Evolutionary conservation across 2,329 filamentous ascomycete genomes (phyloP), one percentile per base, ranked within the genome.

Genomic region (Incumbomyces delicatus): DNA sequence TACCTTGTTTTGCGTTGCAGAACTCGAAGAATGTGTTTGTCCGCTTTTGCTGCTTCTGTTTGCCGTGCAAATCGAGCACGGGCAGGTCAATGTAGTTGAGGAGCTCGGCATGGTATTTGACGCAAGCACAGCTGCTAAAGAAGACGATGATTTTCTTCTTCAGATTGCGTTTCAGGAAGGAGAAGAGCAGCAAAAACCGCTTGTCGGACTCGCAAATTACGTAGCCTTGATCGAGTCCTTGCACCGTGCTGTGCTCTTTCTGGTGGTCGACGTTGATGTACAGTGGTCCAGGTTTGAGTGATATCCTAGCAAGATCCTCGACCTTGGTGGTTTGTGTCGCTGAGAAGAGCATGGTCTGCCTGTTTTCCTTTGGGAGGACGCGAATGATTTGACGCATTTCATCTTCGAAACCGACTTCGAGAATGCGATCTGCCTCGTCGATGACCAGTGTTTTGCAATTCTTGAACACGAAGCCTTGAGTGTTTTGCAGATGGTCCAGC

Each of bases 21-120:
- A 98, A 98, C 64, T 96, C 90, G 66, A 96, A 98, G 66, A 98
- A 98, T 1, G 88, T 95, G 63, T 94, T 94, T 18, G 92, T 98
- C n/a, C 92, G 85, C 67, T 95, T 95, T 68, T 95, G 88, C 68
- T 98, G 92, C 69, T 98, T 98, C 69, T 95, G 87, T 70, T 98
- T 95, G 56, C 88, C 92, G 65, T 94, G 87, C 6, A 94, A 74
- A 57, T 87, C 84, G 36, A 94, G 75, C 2, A 94, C 86, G 4
- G 85, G 88, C 34, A 95, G 76, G 65, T 96, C 92, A 60, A 96
- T 95, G 70, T 95, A 96, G 71, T 96, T 96, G 56, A 98, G 80
- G 22, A 98, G 78, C 65, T 96, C 89, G 20, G 86, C 81, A 67
- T 95, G 88, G 69, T 96, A 98, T 65, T 94, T 94, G 60, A 96